These are phyloP conservation scores for Phytophthora sp. DNA, from an alignment of 352 stramenopile species.

Conservation along the genomic window DNA sequence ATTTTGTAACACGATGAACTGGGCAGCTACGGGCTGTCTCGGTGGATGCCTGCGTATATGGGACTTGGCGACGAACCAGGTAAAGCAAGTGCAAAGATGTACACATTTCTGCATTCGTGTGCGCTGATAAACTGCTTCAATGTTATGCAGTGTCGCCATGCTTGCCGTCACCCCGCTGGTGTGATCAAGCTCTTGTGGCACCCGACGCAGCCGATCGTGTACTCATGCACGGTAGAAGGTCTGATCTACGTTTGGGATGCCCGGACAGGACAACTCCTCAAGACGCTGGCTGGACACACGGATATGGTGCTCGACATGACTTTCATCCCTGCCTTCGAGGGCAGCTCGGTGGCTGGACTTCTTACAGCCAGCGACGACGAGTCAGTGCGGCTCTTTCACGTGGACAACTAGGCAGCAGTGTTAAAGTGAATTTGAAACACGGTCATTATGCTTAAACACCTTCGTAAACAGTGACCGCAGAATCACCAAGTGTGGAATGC, in stretches of 20 bases:
- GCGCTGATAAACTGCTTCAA: slow-evolving; percentile 13
- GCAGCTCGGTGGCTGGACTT: slow-evolving; percentile 51
- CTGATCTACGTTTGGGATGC: slow-evolving; percentile 93
- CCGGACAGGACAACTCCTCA: slow-evolving; percentile 80
- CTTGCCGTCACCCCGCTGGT: slow-evolving; percentile 85
- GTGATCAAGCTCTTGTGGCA: slow-evolving; percentile 94
- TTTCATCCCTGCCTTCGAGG: slow-evolving; percentile 63
- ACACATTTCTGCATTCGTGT: background rate
- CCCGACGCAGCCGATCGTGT: slow-evolving; percentile 84
- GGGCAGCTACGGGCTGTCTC: slow-evolving; percentile 94
- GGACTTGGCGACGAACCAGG: slow-evolving; percentile 91
- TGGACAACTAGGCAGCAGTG: slow-evolving; percentile 51
- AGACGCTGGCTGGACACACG: slow-evolving; percentile 82
- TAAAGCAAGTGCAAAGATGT: slow-evolving; percentile 24
- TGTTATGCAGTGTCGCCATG: slow-evolving; percentile 75
- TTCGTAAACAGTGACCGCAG: background rate
- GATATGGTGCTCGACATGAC: slow-evolving; percentile 94
- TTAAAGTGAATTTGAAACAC: slow-evolving; percentile 15
- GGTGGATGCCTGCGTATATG: slow-evolving; percentile 96
- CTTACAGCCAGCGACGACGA: slow-evolving; percentile 87
- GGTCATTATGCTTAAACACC: slow-evolving; percentile 6
- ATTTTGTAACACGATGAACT: slow-evolving; percentile 95
- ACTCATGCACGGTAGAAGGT: slow-evolving; percentile 89
- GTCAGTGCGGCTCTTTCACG: slow-evolving; percentile 75
- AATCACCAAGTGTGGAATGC: slow-evolving; percentile 7